Conservation (phyloP, 2,329 filamentous ascomycete species). For the Aspergillus niger region DNA sequence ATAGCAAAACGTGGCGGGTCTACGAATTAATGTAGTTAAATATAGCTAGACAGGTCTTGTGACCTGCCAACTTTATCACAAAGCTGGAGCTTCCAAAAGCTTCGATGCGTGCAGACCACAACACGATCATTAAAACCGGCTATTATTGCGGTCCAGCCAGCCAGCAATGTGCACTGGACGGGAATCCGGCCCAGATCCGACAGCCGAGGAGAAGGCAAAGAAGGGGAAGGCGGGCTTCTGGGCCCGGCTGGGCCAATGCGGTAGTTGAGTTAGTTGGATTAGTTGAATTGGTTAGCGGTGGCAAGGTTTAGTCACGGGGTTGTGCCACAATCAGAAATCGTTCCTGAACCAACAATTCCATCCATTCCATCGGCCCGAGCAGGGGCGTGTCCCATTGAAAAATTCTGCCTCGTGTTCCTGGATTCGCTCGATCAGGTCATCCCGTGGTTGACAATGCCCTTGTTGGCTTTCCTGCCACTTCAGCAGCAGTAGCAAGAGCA, state of each 20-base stretch:
- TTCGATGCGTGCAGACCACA: no score
- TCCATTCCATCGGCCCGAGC: neutral
- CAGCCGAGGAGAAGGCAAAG: neutral
- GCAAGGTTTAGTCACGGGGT: conserved; percentile 1
- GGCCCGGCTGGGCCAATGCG: neutral
- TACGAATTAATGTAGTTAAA: no score
- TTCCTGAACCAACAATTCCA: neutral
- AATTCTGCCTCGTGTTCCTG: neutral
- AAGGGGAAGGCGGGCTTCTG: neutral
- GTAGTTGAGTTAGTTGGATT: neutral
- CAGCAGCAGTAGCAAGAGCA: neutral
- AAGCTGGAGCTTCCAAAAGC: no score
- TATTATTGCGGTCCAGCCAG: no score
- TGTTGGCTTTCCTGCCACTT: neutral
- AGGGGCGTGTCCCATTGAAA: neutral
- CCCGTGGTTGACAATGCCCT: neutral
- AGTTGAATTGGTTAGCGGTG: neutral
- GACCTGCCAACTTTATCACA: no score
- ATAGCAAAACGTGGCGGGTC: no score
- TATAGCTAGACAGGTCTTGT: no score
- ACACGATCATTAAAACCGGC: no score
- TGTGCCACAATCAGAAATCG: neutral
- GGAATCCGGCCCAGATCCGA: neutral
- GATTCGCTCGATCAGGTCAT: neutral
- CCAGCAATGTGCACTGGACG: neutral